Conservation (phyloP, 2,329 filamentous ascomycete species). For the Penicillium crustosum region DNA sequence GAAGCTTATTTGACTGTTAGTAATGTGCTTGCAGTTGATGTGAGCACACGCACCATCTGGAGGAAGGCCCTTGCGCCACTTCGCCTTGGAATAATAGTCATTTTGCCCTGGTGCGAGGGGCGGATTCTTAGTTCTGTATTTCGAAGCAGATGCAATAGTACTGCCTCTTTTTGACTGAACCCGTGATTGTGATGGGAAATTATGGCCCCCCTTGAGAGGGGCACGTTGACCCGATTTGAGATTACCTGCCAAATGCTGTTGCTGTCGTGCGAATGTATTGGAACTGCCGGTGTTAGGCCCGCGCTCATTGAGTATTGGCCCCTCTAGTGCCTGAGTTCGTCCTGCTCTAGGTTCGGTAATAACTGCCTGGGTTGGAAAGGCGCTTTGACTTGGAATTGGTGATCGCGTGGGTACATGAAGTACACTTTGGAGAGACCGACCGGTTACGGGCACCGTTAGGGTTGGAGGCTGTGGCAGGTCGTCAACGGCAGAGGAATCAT, state of each 20-base stretch:
- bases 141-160: not conserved
- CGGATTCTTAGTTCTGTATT: too few relatives aligned
- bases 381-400: not conserved
- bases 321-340: not conserved
- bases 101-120: not conserved
- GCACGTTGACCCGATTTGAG: not conserved
- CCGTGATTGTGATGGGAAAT: not conserved
- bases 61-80: not conserved
- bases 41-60: not conserved
- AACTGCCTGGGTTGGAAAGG: not conserved
- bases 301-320: not conserved
- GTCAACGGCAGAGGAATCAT: not conserved
- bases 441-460: not conserved
- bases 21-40: too few relatives aligned
- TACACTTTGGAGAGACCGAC: not conserved
- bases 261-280: not conserved
- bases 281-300: not conserved
- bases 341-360: not conserved
- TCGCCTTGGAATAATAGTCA: not conserved
- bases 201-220: not conserved
- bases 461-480: not conserved
- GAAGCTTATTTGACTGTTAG: not conserved
- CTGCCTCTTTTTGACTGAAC: not conserved
- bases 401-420: not conserved
- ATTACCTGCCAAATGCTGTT: not conserved